These are phyloP conservation scores for Aspergillus fischeri DNA, from an alignment of 2,329 filamentous ascomycete species.

Conservation along the genomic window DNA sequence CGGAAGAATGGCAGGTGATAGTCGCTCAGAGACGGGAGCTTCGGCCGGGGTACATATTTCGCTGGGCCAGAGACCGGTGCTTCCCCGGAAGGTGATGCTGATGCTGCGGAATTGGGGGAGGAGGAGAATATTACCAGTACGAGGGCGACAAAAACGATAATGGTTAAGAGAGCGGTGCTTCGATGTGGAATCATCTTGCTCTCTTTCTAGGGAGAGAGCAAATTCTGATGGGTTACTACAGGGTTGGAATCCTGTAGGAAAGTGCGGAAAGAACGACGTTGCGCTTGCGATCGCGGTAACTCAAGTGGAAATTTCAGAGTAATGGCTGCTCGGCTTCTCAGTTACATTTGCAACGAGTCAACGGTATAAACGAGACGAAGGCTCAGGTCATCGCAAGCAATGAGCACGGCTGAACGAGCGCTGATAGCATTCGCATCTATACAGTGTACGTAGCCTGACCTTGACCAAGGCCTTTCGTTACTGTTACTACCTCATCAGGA, in stretches of 20 bases:
- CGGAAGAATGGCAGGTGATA: constrained; percentile 61
- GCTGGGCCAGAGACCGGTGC: constrained; percentile 22
- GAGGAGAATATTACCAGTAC: constrained; percentile 44
- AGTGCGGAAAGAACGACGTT: neutral
- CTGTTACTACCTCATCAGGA: neutral
- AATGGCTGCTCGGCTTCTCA: neutral
- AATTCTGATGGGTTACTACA: neutral
- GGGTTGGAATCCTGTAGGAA: neutral
- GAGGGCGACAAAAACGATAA: constrained; percentile 41
- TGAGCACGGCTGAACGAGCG: neutral
- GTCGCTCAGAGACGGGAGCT: constrained; percentile 50
- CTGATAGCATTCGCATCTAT: neutral
- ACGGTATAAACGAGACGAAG: neutral
- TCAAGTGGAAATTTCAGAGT: neutral
- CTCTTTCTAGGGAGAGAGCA: neutral
- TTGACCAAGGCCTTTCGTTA: neutral
- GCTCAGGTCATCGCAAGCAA: neutral
- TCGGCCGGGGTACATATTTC: constrained; percentile 33
- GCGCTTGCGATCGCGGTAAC: neutral
- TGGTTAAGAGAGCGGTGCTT: constrained; percentile 39
- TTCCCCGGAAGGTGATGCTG: constrained; percentile 18
- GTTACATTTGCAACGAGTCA: neutral
- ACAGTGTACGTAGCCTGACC: neutral
- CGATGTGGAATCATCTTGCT: constrained; percentile 38
- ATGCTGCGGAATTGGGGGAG: constrained; percentile 27